Percentiles rank a stretch among this genome's conserved stretches.
Evolutionary conservation across 1,284 basidiomycete species (phyloP).

Genomic region (Trametes sp.): DNA sequence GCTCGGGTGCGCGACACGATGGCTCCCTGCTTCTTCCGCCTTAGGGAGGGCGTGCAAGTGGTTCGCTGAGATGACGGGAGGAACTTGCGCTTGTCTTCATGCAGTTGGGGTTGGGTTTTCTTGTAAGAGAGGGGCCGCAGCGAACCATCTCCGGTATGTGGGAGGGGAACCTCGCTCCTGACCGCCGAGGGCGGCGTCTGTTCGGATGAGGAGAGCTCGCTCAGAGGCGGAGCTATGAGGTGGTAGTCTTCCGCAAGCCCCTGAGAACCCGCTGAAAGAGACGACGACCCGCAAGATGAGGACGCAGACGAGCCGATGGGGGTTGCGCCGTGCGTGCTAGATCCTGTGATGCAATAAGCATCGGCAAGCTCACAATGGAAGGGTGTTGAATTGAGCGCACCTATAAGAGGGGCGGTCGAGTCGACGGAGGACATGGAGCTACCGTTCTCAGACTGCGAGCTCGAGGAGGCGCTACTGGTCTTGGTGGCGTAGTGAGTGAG

Average conservation of each 20-base stretch:
- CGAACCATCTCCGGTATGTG: too few relatives aligned
- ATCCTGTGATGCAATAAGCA: too few relatives aligned
- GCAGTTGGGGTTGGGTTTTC: not conserved
- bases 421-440: not conserved
- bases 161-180: too few relatives aligned
- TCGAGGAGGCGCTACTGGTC: not conserved
- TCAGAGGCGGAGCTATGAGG: not conserved
- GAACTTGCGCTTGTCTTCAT: not conserved
- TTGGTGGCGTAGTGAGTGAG: not conserved
- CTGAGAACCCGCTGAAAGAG: not conserved
- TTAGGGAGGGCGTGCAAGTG: not conserved
- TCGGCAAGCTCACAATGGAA: too few relatives aligned
- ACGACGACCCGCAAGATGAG: not conserved
- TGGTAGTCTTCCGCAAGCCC: not conserved
- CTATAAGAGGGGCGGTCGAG: too few relatives aligned
- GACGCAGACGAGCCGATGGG: not conserved
- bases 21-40: not conserved
- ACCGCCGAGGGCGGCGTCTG: not conserved
- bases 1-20: not conserved
- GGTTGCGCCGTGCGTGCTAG: too few relatives aligned
- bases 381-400: too few relatives aligned
- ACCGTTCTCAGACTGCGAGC: too few relatives aligned
- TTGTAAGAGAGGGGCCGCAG: too few relatives aligned
- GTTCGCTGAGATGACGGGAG: not conserved
- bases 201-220: not conserved